Evolutionary conservation across 768 basidiomycete species (phyloP), one percentile per base, ranked within the genome.

Genomic region (Boletellus emodensis): DNA sequence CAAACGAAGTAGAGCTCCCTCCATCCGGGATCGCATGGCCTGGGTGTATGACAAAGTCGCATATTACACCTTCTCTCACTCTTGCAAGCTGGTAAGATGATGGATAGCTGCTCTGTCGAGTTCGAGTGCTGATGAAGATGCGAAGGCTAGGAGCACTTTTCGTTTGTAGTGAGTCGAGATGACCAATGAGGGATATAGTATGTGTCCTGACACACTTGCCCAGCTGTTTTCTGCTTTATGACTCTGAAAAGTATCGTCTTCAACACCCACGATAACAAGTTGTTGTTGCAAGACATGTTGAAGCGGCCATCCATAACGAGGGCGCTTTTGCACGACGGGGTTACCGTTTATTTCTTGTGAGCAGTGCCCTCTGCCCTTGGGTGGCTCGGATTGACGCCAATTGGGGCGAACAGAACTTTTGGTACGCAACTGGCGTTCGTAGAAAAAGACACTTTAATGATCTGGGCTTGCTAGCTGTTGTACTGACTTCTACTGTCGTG

Each of bases 11-110:
- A 22, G 46, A 49, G 15, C 55, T 10, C 53, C 56, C 59, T 51
- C 62, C 62, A n/a, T 22, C 52, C n/a, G 51, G 54, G 44, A 24
- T 47, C 15, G 40, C 45, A 13, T 58, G 51, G 55, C 44, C 38
- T 1, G 61, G 61, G 2, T 63, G 61, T 24, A 51, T 54, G 41
- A 13, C 15, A 7, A 48, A 34, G 18, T 54, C 53, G 9, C 34
- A 6, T 17, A 6, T 22, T 28, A 59, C 56, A 15, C 59, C 59
- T n/a, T 17, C 36, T 8, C 48, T 61, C 26, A 59, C 60, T 6
- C 59, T 63, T 22, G 46, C 44, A n/a, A 55, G 60, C 20, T 63
- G 61, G 61, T 63, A 36, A 48, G 61, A 12, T 5, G 12, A 39
- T 4, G 9, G 22, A 22, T 8, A 13, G 1, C 13, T 1, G 3